Evolutionary conservation across 2,329 filamentous ascomycete genomes (phyloP).

Genomic region (Lecanosticta acicola): DNA sequence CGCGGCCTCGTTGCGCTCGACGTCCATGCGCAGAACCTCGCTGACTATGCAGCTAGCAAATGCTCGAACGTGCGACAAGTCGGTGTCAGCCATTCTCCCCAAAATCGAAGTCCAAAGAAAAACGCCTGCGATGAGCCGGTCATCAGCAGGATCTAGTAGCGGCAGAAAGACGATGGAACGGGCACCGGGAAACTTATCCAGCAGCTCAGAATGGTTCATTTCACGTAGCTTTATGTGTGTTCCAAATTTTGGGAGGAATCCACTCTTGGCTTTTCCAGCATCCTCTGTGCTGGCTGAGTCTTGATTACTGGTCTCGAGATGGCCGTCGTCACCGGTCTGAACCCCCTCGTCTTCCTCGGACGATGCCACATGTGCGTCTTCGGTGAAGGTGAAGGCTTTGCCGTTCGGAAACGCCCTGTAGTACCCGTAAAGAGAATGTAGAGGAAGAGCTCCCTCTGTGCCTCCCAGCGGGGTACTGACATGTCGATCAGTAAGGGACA

Average conservation of each 20-base stretch:
- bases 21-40: constrained; percentile 36
- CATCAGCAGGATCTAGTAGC: constrained; percentile 45
- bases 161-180: constrained; percentile 48
- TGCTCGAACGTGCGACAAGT: constrained; percentile 39
- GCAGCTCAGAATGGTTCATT: constrained; percentile 36
- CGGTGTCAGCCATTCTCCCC: constrained; percentile 36
- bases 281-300: constrained; percentile 25
- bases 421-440: constrained; percentile 24
- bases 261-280: neutral
- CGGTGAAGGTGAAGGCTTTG: constrained; percentile 26
- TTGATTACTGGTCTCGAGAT: no score
- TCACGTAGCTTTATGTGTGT: constrained; percentile 7
- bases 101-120: constrained; percentile 43
- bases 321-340: no score
- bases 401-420: constrained; percentile 25
- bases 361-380: constrained; percentile 21
- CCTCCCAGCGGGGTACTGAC: constrained; percentile 15
- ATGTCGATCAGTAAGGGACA: constrained; percentile 21
- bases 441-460: constrained; percentile 21
- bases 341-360: constrained; percentile 26
- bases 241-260: neutral
- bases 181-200: constrained; percentile 31
- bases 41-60: constrained; percentile 39
- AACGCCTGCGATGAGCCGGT: constrained; percentile 41
- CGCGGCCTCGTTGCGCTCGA: constrained; percentile 39